Evolutionary conservation across 163 green algal species (phyloP).

Genomic region (Trebouxia gelatinosa): DNA sequence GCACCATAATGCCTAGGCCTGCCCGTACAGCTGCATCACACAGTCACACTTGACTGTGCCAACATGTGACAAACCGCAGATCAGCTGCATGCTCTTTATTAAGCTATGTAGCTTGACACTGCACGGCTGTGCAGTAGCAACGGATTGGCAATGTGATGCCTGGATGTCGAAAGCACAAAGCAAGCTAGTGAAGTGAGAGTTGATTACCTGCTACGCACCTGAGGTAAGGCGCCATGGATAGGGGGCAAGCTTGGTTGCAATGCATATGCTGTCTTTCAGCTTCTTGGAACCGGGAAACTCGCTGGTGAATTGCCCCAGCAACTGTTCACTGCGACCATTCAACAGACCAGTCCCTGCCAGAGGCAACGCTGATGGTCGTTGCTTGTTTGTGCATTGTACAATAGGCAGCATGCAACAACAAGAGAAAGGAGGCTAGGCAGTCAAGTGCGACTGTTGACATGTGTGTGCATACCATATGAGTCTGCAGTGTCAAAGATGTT

Average conservation of each 20-base stretch:
- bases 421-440: no score
- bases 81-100: no score
- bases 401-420: background rate
- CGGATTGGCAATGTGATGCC: no score
- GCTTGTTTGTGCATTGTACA: background rate
- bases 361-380: background rate
- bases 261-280: constrained; percentile 46
- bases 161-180: no score
- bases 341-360: constrained; percentile 60
- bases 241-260: constrained; percentile 92
- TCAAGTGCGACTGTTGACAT: background rate
- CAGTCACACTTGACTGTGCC: no score
- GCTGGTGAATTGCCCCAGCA: constrained; percentile 72
- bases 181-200: no score
- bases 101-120: no score
- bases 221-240: constrained; percentile 94
- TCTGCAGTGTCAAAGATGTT: constrained; percentile 97
- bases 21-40: no score
- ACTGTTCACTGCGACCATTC: constrained; percentile 78
- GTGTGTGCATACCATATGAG: constrained; percentile 75
- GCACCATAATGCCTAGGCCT: no score
- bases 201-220: no score
- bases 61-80: no score
- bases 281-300: constrained; percentile 65
- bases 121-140: no score